These are phyloP conservation scores for Fusarium sp. DNA, from an alignment of 2,329 filamentous ascomycete genomes.

Conservation along the genomic window DNA sequence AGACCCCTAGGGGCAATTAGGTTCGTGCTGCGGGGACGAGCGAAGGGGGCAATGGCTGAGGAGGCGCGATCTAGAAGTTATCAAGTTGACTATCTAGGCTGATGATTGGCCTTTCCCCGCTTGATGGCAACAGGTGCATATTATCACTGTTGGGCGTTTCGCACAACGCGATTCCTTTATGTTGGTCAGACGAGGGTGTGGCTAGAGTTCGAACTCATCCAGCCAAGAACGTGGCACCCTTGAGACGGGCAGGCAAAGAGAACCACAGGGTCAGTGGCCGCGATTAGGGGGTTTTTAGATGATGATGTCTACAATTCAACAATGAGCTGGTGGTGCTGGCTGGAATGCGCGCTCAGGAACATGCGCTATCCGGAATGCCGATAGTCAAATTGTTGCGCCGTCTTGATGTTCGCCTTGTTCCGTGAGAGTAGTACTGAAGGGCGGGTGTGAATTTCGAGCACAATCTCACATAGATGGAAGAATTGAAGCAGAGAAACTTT, in stretches of 20 bases:
- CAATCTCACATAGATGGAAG: neutral
- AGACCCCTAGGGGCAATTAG: constrained; percentile 38
- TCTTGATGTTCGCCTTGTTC: neutral
- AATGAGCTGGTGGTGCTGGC: constrained; percentile 1
- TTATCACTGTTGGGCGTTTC: constrained; percentile 16
- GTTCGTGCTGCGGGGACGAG: constrained; percentile 31
- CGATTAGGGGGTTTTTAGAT: neutral
- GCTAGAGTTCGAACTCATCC: constrained; percentile 26
- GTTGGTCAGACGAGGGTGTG: constrained; percentile 31
- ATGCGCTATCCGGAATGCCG: constrained; percentile 6
- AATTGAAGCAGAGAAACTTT: constrained; percentile 1
- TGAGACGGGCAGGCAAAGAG: constrained; percentile 18
- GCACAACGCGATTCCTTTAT: constrained; percentile 25
- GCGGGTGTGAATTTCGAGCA: constrained; percentile 12
- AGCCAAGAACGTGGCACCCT: constrained; percentile 37
- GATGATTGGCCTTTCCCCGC: constrained; percentile 37
- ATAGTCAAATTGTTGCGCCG: neutral
- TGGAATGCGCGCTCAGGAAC: constrained; percentile 30
- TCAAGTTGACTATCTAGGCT: constrained; percentile 24
- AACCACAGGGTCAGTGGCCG: constrained; percentile 29
- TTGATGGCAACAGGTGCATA: constrained; percentile 31
- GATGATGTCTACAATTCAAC: neutral
- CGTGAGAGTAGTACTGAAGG: constrained; percentile 12
- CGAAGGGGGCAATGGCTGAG: constrained; percentile 11
- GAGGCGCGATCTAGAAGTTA: constrained; percentile 22